phyloP scores from a whole-genome alignment of 2,329 filamentous ascomycete genomes.

The Stemphylium vesicarium region DNA sequence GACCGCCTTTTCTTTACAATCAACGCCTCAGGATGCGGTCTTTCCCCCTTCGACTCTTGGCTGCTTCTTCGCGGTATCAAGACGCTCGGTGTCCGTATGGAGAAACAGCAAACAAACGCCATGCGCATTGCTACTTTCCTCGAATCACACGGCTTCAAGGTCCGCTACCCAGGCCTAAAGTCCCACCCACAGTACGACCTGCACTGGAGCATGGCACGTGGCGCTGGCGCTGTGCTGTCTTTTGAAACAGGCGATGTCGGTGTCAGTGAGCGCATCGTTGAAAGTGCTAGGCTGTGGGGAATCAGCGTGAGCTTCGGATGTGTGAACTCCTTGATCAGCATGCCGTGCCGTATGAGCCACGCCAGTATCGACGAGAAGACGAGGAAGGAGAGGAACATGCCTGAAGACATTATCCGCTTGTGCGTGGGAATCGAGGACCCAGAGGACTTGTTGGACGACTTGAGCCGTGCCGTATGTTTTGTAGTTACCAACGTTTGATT shows the following conservation, averaged over 20 bases:
- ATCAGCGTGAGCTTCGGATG: slow-evolving; percentile 98
- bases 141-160: slow-evolving; percentile 88
- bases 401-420: slow-evolving; percentile 93
- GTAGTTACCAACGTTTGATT: not conserved
- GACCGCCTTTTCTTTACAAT: slow-evolving; percentile 97
- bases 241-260: slow-evolving; percentile 91
- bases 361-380: slow-evolving; percentile 98
- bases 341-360: slow-evolving; percentile 99
- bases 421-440: slow-evolving; percentile 97
- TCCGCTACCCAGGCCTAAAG: slow-evolving; percentile 91
- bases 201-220: slow-evolving; percentile 93
- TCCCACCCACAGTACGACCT: slow-evolving; percentile 96
- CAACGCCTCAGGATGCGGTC: slow-evolving; percentile 92
- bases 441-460: slow-evolving; percentile 89
- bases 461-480: slow-evolving; percentile 81
- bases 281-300: slow-evolving; percentile 87
- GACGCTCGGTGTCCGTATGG: slow-evolving; percentile 96
- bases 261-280: slow-evolving; percentile 90
- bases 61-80: slow-evolving; percentile 94
- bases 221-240: slow-evolving; percentile 89
- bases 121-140: slow-evolving; percentile 91
- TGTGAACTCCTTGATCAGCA: slow-evolving; percentile 97
- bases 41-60: slow-evolving; percentile 95
- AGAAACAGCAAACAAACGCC: slow-evolving; percentile 94
- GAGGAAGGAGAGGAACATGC: slow-evolving; percentile 72